Evolutionary conservation across 495 filamentous ascomycete genomes (phyloP), one percentile per base, ranked within the genome.

Genomic region (Collariella sp.): DNA sequence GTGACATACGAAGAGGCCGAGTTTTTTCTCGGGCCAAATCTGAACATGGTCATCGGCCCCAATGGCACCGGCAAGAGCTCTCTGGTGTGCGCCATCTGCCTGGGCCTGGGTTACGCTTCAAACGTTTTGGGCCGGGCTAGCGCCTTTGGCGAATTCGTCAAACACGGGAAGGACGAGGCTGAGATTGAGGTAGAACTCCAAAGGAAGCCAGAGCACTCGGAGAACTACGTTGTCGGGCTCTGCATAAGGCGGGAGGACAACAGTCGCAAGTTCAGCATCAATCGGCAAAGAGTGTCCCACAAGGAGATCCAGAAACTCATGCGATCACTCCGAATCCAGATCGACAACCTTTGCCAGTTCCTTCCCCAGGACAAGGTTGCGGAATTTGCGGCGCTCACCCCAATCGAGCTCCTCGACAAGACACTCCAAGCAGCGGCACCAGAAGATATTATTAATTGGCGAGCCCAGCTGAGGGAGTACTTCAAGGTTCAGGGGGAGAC

Each of bases 21-120:
- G 58, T 95, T 96, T 68, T 80, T 81, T 46, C 89, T 88, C 4
- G 93, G 93, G 0, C 91, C 94, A 12, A 93, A 86, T 60, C 67
- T 99, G 61, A 99, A 99, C 65, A 97, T 99, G 94, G 83, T 99
- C 52, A 96, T 99, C 60, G 93, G 93, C 0, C 93, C 93, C 9
- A 99, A 99, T 64, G 93, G 93, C 41, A 96, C 93, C 0, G 93
- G 93, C 41, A 99, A 99, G 67, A 96, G 90, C 74, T 95, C 94
- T 0, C 79, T 99, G 29, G 93, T 99, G 26, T 97, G 93, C 70
- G 93, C 94, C 24, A 95, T 99, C 56, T 97, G 94, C 70, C 70
- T 99, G 12, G 93, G 93, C 7, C 71, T 99, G 26, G 93, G 93
- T 33, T 96, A 83, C 77, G 77, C 80, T 3, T 83, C 93, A 26